phyloP scores from a whole-genome alignment of 2,329 filamentous ascomycete species.

The Chrysoporthe deuterocubensis region DNA sequence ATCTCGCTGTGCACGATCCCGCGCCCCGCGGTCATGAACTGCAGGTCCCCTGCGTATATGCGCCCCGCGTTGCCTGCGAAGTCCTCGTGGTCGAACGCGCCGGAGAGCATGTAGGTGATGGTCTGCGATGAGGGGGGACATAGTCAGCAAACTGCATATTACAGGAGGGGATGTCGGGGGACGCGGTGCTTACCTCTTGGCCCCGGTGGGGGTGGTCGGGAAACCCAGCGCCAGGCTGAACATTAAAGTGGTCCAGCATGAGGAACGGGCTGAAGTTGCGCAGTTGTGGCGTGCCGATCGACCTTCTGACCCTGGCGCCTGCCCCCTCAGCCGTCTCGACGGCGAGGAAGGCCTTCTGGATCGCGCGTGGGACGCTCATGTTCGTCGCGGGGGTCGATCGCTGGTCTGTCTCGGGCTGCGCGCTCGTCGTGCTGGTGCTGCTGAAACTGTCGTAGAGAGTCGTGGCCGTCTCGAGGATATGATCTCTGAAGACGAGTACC shows the following conservation, averaged over 20 bases:
- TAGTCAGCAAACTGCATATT: slow-evolving; percentile 56
- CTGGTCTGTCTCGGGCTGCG: slow-evolving; percentile 8
- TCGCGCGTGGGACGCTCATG: slow-evolving; percentile 73
- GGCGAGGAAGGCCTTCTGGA: slow-evolving; percentile 83
- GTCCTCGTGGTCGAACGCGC: slow-evolving; percentile 89
- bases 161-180: not conserved
- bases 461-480: slow-evolving; percentile 35
- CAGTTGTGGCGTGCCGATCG: slow-evolving; percentile 81
- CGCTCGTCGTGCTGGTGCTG: slow-evolving; percentile 22
- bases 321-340: slow-evolving; percentile 86
- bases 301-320: slow-evolving; percentile 83
- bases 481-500: slow-evolving; percentile 39
- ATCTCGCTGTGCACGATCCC: slow-evolving; percentile 97
- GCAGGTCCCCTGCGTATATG: slow-evolving; percentile 84
- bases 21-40: slow-evolving; percentile 95
- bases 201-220: slow-evolving; percentile 68
- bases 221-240: slow-evolving; percentile 82
- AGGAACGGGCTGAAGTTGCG: slow-evolving; percentile 90
- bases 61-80: slow-evolving; percentile 86
- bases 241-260: slow-evolving; percentile 92
- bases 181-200: slow-evolving; percentile 35
- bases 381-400: slow-evolving; percentile 42
- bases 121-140: slow-evolving; percentile 71
- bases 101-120: slow-evolving; percentile 87
- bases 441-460: slow-evolving; percentile 32